These are phyloP conservation scores for Nemophila menziesii DNA, from an alignment of 257 asterid genomes.

Conservation along the genomic window DNA sequence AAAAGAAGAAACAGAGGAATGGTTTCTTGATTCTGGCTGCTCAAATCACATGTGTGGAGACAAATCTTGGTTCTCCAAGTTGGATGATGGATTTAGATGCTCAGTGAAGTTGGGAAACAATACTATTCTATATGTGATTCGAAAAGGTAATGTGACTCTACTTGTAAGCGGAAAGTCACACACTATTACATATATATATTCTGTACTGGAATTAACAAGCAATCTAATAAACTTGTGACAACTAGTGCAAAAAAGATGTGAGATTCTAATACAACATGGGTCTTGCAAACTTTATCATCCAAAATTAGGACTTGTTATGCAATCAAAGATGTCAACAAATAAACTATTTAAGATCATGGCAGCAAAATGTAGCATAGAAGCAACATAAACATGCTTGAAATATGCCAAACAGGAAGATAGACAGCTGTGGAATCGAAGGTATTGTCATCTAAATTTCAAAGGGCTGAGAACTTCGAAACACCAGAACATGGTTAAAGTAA, in stretches of 20 bases:
- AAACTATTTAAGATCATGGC: neutral
- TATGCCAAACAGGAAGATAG: neutral
- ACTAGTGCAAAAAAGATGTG: neutral
- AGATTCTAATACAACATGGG: too few species aligned
- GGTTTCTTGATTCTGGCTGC: too few species aligned
- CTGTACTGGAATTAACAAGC: neutral
- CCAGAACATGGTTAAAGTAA: too few species aligned
- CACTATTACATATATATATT: too few species aligned
- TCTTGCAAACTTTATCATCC: too few species aligned
- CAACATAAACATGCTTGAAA: neutral
- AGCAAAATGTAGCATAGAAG: neutral
- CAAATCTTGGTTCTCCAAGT: too few species aligned
- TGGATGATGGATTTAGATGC: too few species aligned
- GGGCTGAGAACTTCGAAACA: neutral
- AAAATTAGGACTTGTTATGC: too few species aligned
- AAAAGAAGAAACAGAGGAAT: neutral
- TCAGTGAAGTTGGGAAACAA: slow-evolving; percentile 1
- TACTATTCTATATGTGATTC: neutral
- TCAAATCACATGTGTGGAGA: too few species aligned
- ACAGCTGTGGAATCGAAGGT: neutral
- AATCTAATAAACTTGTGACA: neutral
- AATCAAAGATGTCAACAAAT: neutral
- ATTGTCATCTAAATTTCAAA: neutral
- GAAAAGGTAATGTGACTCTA: neutral
- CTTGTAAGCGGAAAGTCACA: neutral